Percentiles rank a stretch among this genome's conserved stretches.
Conservation (phyloP, 345 rosid species). For the Rhodamnia argentea region DNA sequence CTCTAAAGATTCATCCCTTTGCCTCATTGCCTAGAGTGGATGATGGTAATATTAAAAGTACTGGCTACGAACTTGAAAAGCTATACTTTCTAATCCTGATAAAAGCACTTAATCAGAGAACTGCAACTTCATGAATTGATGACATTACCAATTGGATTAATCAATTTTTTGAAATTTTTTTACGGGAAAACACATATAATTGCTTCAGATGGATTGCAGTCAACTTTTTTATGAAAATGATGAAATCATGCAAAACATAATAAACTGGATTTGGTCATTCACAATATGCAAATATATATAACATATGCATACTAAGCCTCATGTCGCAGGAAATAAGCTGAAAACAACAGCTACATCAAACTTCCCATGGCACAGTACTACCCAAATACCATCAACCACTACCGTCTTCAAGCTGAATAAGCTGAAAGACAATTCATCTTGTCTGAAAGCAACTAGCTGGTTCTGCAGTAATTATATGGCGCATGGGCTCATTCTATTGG, state of each 20-base stretch:
- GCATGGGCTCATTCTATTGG: not conserved
- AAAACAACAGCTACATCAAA: not conserved
- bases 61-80: not conserved
- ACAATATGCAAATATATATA: not conserved
- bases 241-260: not conserved
- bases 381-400: not conserved
- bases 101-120: not conserved
- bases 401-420: not conserved
- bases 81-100: not conserved
- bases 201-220: not conserved
- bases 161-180: not conserved
- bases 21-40: conserved; percentile 34
- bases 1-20: conserved; percentile 51
- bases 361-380: not conserved
- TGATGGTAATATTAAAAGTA: not conserved
- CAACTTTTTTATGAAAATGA: not conserved
- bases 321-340: not conserved
- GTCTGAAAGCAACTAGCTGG: not conserved
- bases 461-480: not conserved
- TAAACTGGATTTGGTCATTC: not conserved
- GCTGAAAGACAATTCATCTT: not conserved
- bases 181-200: not conserved
- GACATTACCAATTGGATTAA: not conserved
- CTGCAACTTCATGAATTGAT: not conserved
- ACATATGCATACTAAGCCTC: not conserved